phyloP scores from a whole-genome alignment of 164 flowering plant genomes.

The Dillenia suffruticosa region DNA sequence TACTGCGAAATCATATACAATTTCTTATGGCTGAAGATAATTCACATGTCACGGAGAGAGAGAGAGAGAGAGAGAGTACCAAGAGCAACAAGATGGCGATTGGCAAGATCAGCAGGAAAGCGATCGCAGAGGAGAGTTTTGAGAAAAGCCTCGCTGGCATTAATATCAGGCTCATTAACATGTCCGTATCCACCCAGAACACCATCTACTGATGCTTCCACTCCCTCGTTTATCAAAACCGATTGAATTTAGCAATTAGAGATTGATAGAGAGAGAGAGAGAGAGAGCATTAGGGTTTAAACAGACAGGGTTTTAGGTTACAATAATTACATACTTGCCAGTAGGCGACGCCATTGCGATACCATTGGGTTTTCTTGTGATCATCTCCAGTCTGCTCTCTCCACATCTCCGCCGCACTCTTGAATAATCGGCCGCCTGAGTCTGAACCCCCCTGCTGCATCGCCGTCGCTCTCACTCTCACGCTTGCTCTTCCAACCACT shows the following conservation, averaged over 20 bases:
- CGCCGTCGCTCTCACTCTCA: not conserved
- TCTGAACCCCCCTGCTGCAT: constrained; percentile 66
- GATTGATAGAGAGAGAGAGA: not conserved
- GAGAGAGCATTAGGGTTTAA: constrained; percentile 1
- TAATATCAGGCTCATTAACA: constrained; percentile 74
- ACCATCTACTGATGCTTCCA: constrained; percentile 92
- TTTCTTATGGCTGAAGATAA: too few relatives aligned
- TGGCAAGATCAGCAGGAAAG: constrained; percentile 22
- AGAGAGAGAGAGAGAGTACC: constrained; percentile 36
- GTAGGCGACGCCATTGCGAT: constrained; percentile 68
- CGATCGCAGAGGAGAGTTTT: constrained; percentile 49
- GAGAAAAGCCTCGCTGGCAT: constrained; percentile 72
- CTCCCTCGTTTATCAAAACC: constrained; percentile 43
- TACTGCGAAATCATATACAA: too few relatives aligned
- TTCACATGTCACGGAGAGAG: not conserved
- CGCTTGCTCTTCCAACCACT: too few relatives aligned
- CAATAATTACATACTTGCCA: constrained; percentile 58
- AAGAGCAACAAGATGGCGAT: constrained; percentile 60
- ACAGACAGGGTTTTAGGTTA: constrained; percentile 1
- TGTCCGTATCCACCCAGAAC: constrained; percentile 90
- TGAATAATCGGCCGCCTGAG: constrained; percentile 65
- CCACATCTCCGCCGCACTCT: constrained; percentile 85
- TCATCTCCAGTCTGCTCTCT: constrained; percentile 55
- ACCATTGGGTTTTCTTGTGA: constrained; percentile 64
- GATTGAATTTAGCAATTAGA: not conserved